A percentile compares a stretch with the other conserved stretches of the same genome.
phyloP scores from a whole-genome alignment of 768 basidiomycete species.

The Kondoa subrosea region DNA sequence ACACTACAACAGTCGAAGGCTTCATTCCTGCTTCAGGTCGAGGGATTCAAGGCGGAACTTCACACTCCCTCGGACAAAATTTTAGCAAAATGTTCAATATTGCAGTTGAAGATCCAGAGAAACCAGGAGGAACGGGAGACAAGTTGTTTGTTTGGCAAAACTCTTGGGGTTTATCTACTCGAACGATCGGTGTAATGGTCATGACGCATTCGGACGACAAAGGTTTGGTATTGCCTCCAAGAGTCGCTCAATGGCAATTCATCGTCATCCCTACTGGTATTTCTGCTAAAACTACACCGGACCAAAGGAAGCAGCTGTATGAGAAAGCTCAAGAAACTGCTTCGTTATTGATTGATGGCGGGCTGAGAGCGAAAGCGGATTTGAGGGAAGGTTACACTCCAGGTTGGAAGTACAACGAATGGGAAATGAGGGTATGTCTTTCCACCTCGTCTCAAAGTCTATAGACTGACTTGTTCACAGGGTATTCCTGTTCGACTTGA shows the following conservation, averaged over 20 bases:
- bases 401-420: constrained; percentile 97
- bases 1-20: constrained; percentile 95
- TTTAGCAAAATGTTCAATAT: constrained; percentile 99
- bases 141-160: constrained; percentile 92
- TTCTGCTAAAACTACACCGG: constrained; percentile 53
- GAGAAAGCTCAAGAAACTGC: constrained; percentile 63
- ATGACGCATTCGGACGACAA: constrained; percentile 99
- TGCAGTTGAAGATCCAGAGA: constrained; percentile 76
- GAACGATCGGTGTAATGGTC: constrained; percentile 94
- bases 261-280: constrained; percentile 86
- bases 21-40: constrained; percentile 94
- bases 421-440: constrained; percentile 75
- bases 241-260: constrained; percentile 82
- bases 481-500: constrained; percentile 95
- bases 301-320: constrained; percentile 50
- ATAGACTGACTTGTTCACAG: constrained; percentile 33
- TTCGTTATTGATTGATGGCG: constrained; percentile 47
- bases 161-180: constrained; percentile 93
- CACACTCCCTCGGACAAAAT: constrained; percentile 95
- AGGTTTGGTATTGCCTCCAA: constrained; percentile 88
- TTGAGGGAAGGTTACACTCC: constrained; percentile 90
- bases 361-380: constrained; percentile 73
- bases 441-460: background rate
- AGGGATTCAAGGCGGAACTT: constrained; percentile 94
- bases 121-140: constrained; percentile 38